Evolutionary conservation across 2,329 filamentous ascomycete genomes (phyloP).

Genomic region (Decorospora gaudefroyi): DNA sequence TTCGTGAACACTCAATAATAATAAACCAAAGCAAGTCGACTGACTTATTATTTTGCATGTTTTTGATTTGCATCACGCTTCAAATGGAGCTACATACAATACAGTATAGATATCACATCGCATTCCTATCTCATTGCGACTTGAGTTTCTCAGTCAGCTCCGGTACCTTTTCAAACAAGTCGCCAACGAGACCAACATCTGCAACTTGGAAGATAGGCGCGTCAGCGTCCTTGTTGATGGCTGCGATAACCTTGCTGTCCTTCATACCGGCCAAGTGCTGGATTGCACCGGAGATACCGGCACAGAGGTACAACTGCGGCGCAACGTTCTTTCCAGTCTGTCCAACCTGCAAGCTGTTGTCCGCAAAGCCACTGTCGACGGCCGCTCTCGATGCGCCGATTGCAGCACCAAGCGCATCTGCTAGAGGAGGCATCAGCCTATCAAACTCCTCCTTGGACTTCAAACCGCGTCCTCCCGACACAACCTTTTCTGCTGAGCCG

Average conservation of each 20-base stretch:
- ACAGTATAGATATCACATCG: conserved; percentile 12
- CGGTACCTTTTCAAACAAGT: conserved; percentile 93
- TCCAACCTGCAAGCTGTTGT: conserved; percentile 97
- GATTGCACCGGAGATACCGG: conserved; percentile 95
- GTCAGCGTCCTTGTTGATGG: conserved; percentile 97
- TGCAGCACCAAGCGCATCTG: conserved; percentile 90
- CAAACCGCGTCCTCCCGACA: conserved; percentile 89
- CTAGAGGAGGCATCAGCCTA: conserved; percentile 85
- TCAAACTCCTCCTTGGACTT: conserved; percentile 99
- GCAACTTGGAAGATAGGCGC: conserved; percentile 98
- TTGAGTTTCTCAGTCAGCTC: conserved; percentile 96
- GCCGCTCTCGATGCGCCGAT: conserved; percentile 94
- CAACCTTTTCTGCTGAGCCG: conserved; percentile 83
- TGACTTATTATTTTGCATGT: no score
- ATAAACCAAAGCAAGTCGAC: no score
- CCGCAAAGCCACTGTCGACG: conserved; percentile 95
- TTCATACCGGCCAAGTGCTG: conserved; percentile 99
- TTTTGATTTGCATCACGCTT: no score
- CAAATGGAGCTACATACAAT: conserved; percentile 18
- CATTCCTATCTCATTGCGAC: conserved; percentile 36
- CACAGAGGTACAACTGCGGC: conserved; percentile 91
- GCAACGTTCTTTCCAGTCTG: conserved; percentile 99
- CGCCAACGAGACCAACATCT: conserved; percentile 91
- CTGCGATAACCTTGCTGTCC: conserved; percentile 98
- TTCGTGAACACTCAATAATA: no score